phyloP scores from a whole-genome alignment of 164 flowering plant genomes.

The Berberis vulgaris region DNA sequence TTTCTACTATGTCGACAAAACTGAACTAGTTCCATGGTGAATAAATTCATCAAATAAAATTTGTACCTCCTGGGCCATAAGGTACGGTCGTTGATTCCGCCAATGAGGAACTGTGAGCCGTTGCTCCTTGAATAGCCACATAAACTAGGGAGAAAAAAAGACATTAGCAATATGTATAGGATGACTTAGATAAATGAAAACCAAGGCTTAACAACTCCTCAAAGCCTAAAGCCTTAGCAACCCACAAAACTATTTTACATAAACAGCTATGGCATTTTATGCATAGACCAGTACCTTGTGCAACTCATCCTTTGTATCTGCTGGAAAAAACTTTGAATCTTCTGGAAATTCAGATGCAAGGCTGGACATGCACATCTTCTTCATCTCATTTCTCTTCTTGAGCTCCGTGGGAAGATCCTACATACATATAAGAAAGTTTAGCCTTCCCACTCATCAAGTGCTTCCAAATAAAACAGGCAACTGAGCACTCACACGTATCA shows the following conservation, averaged over 20 bases:
- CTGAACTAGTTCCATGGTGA: not conserved
- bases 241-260: too few species aligned
- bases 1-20: too few species aligned
- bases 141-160: constrained; percentile 41
- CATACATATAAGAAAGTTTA: constrained; percentile 7
- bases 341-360: constrained; percentile 87
- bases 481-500: constrained; percentile 63
- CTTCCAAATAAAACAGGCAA: not conserved
- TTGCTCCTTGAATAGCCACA: constrained; percentile 86
- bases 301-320: constrained; percentile 85
- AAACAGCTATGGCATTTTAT: too few species aligned
- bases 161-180: too few species aligned
- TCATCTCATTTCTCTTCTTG: constrained; percentile 49
- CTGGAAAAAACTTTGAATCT: constrained; percentile 77
- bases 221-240: too few species aligned
- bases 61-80: constrained; percentile 79
- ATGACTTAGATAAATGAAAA: too few species aligned
- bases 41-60: not conserved
- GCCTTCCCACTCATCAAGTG: not conserved
- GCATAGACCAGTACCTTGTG: constrained; percentile 51
- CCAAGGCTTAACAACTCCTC: too few species aligned
- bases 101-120: constrained; percentile 71
- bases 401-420: constrained; percentile 75
- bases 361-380: constrained; percentile 60
- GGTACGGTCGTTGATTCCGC: constrained; percentile 73